Percentiles rank a stretch among this genome's conserved stretches.
These are phyloP conservation scores for Penicillium crustosum DNA, from an alignment of 2,329 filamentous ascomycete genomes.

Conservation along the genomic window DNA sequence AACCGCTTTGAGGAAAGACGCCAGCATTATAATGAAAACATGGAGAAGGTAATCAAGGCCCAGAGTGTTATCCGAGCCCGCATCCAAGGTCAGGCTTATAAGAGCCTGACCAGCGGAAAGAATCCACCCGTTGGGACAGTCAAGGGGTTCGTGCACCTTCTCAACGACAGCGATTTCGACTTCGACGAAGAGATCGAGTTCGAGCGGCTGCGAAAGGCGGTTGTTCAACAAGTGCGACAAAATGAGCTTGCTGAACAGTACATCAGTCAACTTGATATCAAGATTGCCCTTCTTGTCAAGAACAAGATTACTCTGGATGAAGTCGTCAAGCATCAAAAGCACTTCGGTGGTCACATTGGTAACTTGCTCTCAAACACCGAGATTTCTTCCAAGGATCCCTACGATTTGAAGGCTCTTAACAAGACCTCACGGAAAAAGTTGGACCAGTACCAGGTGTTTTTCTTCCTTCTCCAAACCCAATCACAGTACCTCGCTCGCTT, in stretches of 20 bases:
- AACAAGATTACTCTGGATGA: slow-evolving; percentile 99
- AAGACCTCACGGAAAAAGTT: slow-evolving; percentile 94
- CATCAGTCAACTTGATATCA: slow-evolving; percentile 97
- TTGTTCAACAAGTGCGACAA: slow-evolving; percentile 94
- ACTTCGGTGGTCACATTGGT: slow-evolving; percentile 86
- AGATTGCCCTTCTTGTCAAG: slow-evolving; percentile 96
- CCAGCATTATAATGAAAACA: slow-evolving; percentile 88
- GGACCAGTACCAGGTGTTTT: slow-evolving; percentile 94
- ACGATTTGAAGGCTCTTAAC: slow-evolving; percentile 95
- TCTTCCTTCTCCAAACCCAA: slow-evolving; percentile 96
- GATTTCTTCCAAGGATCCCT: slow-evolving; percentile 84
- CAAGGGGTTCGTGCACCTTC: slow-evolving; percentile 95
- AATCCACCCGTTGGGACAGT: slow-evolving; percentile 96
- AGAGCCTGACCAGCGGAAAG: slow-evolving; percentile 91
- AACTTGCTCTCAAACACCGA: slow-evolving; percentile 84
- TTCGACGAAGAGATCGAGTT: slow-evolving; percentile 99
- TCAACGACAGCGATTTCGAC: slow-evolving; percentile 98
- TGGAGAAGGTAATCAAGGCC: slow-evolving; percentile 98
- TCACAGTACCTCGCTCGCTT: slow-evolving; percentile 89
- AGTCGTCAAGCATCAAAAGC: slow-evolving; percentile 93
- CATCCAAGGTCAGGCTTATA: slow-evolving; percentile 96
- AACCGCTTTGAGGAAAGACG: slow-evolving; percentile 78
- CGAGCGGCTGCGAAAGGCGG: slow-evolving; percentile 88
- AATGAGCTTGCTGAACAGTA: slow-evolving; percentile 98
- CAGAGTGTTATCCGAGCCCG: slow-evolving; percentile 95